Base-by-base conservation (phyloP, 305 asterid species). In the Fraxinus sp. region DNA sequence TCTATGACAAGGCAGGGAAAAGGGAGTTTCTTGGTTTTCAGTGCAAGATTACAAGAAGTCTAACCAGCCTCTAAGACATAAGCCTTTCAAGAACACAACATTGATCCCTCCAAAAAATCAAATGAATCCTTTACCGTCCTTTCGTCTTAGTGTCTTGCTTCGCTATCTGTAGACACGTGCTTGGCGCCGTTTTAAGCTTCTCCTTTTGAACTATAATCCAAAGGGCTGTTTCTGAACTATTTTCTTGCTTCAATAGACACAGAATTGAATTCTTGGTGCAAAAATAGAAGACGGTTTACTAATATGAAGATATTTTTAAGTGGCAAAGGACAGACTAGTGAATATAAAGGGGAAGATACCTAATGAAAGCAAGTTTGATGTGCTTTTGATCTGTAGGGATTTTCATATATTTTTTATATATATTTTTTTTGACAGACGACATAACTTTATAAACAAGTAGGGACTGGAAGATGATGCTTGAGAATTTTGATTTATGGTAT, bases 401-500 rank as follows among this genome's bases (percentile, higher is more conserved):
- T 43, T 10, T 43, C 4, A 10, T 2, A 1, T 7, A 7, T 37
- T 37, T 39, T 39, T 41, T 2, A 24, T 24, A 0, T 24, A 0
- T 24, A 24, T 41, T 37, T 7, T 37, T 41, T 49, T 43, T 14
- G 46, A 39, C 8, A 73, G 59, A 77, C 20, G 73, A 49, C 73
- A 0, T 7, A 18, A 52, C 35, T 64, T 46, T 78, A 14, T 64
- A 32, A 77, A 13, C 78, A 59, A 68, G 78, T 66, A 28, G 59
- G 7, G 74, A 26, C n/a, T 24, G 33, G 1, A 77, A 43, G 28
- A 66, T 37, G 80, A 39, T 79, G 78, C 71, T 77, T 64, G 28
- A 82, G 89, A 89, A 85, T 89, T 77, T 82, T 80, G 83, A 86
- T 81, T 82, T 68, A 81, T 18, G 88, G 91, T 43, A 86, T 87